Percentiles rank a stretch among this genome's conserved stretches.
Evolutionary conservation across 2,329 filamentous ascomycete genomes (phyloP).

Genomic region (Emmonsia crescens): DNA sequence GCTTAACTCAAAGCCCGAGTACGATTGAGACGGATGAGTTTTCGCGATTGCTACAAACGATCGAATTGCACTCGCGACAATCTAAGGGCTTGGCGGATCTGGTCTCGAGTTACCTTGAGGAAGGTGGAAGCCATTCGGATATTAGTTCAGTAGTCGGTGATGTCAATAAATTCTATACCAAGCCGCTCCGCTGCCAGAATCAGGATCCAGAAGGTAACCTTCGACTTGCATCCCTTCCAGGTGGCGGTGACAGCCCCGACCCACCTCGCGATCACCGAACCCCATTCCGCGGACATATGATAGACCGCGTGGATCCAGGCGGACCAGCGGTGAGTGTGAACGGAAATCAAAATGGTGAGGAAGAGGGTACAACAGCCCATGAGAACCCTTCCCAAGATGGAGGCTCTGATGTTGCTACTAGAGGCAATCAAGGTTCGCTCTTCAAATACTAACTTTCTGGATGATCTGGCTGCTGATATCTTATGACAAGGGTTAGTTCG

Average conservation of each 20-base stretch:
- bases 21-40: conserved; percentile 2
- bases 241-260: conserved; percentile 14
- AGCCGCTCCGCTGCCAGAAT: not conserved
- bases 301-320: conserved; percentile 35
- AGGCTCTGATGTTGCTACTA: not conserved
- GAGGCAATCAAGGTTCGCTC: not conserved
- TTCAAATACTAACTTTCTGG: not conserved
- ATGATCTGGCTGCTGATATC: not conserved
- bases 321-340: conserved; percentile 41
- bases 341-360: conserved; percentile 50
- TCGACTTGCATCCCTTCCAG: conserved; percentile 9
- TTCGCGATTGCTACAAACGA: conserved; percentile 7
- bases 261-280: conserved; percentile 8
- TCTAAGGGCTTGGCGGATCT: conserved; percentile 9
- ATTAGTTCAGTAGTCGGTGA: not conserved
- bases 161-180: not conserved
- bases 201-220: not conserved
- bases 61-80: conserved; percentile 7
- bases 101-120: conserved; percentile 7
- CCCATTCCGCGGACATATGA: conserved; percentile 14
- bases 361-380: not conserved
- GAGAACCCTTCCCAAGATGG: not conserved
- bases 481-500: not conserved
- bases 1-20: not conserved
- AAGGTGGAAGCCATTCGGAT: not conserved